Conservation (phyloP, 139 green algal genomes). For the Trebouxia sp. region DNA sequence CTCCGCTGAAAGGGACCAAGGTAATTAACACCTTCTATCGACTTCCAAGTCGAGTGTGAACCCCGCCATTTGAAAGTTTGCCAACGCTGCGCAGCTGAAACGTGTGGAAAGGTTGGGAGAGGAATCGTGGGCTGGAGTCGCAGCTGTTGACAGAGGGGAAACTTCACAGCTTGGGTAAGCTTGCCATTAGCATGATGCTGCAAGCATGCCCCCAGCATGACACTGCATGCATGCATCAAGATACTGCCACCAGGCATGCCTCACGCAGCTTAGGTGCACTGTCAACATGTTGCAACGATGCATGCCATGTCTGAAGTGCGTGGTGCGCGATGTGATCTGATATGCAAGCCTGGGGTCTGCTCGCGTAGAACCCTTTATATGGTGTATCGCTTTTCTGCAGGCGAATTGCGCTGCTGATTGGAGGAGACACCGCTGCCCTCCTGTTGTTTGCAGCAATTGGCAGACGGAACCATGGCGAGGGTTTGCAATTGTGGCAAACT, state of each 20-base stretch:
- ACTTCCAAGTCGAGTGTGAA: no score
- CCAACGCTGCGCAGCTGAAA: conserved; percentile 34
- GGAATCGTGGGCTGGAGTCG: conserved; percentile 65
- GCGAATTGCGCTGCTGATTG: conserved; percentile 51
- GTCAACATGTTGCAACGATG: no score
- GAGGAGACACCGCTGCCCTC: conserved; percentile 65
- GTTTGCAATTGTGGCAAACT: conserved; percentile 34
- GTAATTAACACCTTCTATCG: no score
- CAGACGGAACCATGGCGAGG: conserved; percentile 65
- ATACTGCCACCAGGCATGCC: no score
- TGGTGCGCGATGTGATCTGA: no score
- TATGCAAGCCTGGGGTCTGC: no score
- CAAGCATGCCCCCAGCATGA: neutral
- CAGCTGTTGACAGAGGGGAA: conserved; percentile 59
- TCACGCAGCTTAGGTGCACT: neutral
- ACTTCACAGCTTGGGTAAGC: neutral
- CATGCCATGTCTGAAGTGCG: no score
- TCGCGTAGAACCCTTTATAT: no score
- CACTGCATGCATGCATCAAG: neutral
- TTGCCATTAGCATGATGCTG: neutral
- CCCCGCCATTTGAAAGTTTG: no score
- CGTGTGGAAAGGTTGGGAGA: conserved; percentile 36
- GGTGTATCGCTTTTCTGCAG: conserved; percentile 49
- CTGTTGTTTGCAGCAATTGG: conserved; percentile 76
- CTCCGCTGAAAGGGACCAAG: neutral